Evolutionary conservation across 2,329 filamentous ascomycete species (phyloP), one percentile per base, ranked within the genome.

Genomic region (Tothia fuscella): DNA sequence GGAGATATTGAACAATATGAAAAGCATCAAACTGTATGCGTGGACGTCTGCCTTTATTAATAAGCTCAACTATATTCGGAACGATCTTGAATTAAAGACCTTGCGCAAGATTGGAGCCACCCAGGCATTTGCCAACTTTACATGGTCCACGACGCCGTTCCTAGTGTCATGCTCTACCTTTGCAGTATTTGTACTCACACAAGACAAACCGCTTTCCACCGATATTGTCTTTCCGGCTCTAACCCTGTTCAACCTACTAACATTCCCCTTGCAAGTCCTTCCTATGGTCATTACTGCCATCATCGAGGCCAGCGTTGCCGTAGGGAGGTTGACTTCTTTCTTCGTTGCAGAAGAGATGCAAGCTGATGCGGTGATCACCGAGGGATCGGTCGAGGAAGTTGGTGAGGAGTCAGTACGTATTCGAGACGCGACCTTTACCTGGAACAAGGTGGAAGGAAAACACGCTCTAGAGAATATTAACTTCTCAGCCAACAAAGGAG

Each of bases 1-100:
- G 5, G 91, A 98, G 62, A 98, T 98, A 50, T 70, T 98, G 56
- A 95, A 93, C 70, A 96, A 96, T 64, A 98, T 98, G 84, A 98
- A 98, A 69, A 93, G 87, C 57, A 71, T 98, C 68, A 98, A 98
- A 66, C 75, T 98, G 16, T 98, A 95, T 59, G 91, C 91, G 22
- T 98, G 91, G 91, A 89, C 88, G 24, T 82, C 80, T 22, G 89
- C 91, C 12, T 98, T 98, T 58, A 94, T 95, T 80, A 91, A 87
- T 62, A 94, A 93, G 64, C 76, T 98, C 45, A 96, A 91, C 64
- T 83, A 84, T 59, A 87, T 98, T 46, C 79, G 91, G 62, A 98
- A 98, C 62, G 91, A 98, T 54, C 76, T 86, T 53, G 91, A 98
- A 63, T 69, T 98, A 42, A 91, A 91, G 67, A 98, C 93, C 20